These are phyloP conservation scores for Achaetomiella virescens DNA, from an alignment of 495 filamentous ascomycete genomes.

Conservation along the genomic window DNA sequence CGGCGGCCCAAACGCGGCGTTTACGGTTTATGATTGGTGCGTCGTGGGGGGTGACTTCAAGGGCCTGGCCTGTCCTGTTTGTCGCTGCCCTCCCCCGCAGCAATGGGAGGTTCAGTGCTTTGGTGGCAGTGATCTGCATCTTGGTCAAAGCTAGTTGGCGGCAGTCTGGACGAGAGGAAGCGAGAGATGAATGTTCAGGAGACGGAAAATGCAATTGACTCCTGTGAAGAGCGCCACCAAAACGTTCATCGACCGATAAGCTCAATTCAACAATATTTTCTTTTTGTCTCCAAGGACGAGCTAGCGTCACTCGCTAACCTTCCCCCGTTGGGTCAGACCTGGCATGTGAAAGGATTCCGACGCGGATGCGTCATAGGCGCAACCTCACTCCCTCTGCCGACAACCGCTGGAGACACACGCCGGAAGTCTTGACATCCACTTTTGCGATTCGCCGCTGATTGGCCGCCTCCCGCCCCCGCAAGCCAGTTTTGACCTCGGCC, in stretches of 20 bases:
- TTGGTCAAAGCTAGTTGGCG: conserved; percentile 14
- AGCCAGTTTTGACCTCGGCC: conserved; percentile 19
- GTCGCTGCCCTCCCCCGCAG: conserved; percentile 19
- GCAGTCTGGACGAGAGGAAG: too few species aligned
- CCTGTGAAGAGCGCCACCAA: too few species aligned
- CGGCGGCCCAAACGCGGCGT: background rate
- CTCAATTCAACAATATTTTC: background rate
- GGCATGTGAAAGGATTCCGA: conserved; percentile 12
- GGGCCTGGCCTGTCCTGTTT: background rate
- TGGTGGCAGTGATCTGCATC: conserved; percentile 16
- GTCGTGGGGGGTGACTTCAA: background rate
- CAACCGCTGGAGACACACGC: background rate
- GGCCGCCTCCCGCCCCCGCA: conserved; percentile 1
- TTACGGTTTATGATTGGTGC: background rate
- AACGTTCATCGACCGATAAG: background rate
- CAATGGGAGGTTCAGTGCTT: conserved; percentile 1
- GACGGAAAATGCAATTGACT: background rate
- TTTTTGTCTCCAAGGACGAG: background rate
- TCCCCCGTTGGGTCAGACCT: background rate
- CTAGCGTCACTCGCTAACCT: background rate
- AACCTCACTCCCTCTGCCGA: background rate
- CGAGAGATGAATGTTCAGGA: background rate
- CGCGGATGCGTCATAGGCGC: conserved; percentile 13
- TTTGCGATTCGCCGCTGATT: background rate
- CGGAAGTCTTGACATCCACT: background rate